Conservation (phyloP, 2,329 filamentous ascomycete genomes). For the Penicillium verrucosum region DNA sequence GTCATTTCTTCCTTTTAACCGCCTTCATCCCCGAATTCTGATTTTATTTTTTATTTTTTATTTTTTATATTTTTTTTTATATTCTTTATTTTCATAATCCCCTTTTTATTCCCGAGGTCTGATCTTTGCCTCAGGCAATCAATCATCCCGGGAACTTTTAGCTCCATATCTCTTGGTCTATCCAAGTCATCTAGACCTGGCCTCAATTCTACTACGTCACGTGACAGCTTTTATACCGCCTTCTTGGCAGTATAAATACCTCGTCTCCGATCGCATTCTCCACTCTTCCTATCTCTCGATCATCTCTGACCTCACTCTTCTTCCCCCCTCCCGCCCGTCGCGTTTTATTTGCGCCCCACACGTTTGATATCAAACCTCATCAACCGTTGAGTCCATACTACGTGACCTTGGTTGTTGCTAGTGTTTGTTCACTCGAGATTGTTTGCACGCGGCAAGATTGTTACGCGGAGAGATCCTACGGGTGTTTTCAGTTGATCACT, state of each 20-base stretch:
- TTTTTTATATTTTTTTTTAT: conserved; percentile 2
- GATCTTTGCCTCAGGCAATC: conserved; percentile 11
- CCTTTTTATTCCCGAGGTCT: background rate
- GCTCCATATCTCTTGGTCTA: conserved; percentile 2
- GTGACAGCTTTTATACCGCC: conserved; percentile 32
- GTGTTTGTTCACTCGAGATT: conserved; percentile 27
- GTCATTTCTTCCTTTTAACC: conserved; percentile 7
- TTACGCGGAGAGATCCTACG: background rate
- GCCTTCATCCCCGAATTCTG: conserved; percentile 10
- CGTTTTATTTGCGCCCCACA: conserved; percentile 18
- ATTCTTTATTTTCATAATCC: conserved; percentile 7
- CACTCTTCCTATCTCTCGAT: conserved; percentile 31
- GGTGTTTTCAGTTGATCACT: conserved; percentile 32
- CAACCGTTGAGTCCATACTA: background rate
- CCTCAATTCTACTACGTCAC: conserved; percentile 27
- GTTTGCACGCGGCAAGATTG: conserved; percentile 16
- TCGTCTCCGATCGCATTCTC: conserved; percentile 39
- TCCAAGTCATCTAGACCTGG: conserved; percentile 4
- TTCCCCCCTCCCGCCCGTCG: conserved; percentile 6
- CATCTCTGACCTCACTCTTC: conserved; percentile 15
- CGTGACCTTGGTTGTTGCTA: background rate
- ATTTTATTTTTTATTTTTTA: conserved; percentile 14
- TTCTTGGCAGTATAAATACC: conserved; percentile 47
- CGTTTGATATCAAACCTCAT: conserved; percentile 21
- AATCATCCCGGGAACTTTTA: background rate